A percentile compares a stretch with the other conserved stretches of the same genome.
Conservation (phyloP, 257 asterid genomes). For the Jacaranda copaia region DNA sequence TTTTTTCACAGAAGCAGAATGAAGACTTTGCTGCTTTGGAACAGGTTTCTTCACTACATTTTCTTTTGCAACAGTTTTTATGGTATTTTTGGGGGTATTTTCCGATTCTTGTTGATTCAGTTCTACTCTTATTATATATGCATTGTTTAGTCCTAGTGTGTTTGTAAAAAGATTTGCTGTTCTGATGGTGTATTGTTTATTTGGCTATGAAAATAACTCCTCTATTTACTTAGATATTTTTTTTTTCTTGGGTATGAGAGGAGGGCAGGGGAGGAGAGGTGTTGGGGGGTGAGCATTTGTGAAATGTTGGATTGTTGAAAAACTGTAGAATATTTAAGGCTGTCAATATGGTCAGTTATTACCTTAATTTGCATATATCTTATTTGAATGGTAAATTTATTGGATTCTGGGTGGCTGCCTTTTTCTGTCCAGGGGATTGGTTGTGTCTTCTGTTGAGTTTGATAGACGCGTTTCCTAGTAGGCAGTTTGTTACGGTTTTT, state of each 20-base stretch:
- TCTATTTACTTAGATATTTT: neutral
- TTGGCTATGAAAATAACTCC: neutral
- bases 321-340: neutral
- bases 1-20: conserved; percentile 69
- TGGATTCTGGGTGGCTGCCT: conserved; percentile 2
- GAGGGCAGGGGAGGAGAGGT: neutral
- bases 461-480: neutral
- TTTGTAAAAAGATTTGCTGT: neutral
- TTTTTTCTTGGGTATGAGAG: neutral
- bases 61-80: conserved; percentile 23
- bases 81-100: neutral
- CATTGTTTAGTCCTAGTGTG: neutral
- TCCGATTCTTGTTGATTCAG: neutral
- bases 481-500: neutral
- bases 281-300: too few species aligned
- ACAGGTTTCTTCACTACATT: conserved; percentile 66
- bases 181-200: neutral
- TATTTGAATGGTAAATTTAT: neutral
- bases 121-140: conserved; percentile 5
- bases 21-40: conserved; percentile 94
- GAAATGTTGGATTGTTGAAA: neutral
- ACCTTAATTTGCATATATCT: neutral
- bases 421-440: neutral
- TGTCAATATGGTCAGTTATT: neutral
- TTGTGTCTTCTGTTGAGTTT: neutral